Base-by-base conservation (phyloP, 345 rosid genomes). In the Melastoma malabathricum region DNA sequence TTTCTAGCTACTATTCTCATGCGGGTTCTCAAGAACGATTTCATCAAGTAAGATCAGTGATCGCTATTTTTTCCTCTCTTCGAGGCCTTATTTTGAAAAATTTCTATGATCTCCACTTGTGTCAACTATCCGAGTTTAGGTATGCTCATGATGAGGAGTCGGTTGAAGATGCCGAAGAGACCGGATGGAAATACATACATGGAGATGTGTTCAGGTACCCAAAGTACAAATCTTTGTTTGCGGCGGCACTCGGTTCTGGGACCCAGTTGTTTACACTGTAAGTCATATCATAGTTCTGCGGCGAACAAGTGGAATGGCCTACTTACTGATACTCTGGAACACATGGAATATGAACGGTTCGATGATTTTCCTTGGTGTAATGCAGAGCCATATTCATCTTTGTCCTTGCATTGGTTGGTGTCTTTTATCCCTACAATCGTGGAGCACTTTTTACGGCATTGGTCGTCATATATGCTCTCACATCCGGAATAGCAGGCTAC, bases 131-230 rank as follows among this genome's bases (percentile, higher is more conserved):
- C 52, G 44, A 0, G 7, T 20, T 25, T 50, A 84, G 93, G 77
- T 84, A 84, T 69, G 87, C 89, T 17, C 96, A 87, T 65, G 96
- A 87, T 64, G 96, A 87, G 72, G 96, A 87, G 71, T 75, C 89
- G 13, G 87, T 79, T 68, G 96, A 83, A 68, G 96, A 87, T 63
- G 89, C 79, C 61, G 96, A 87, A 54, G 96, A 86, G 70, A 83
- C 94, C 34, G 96, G 96, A 58, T 86, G 96, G 96, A 86, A 86
- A 61, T 81, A 86, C 75, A 86, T 86, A 52, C 96, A 86, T 47
- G 96, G 96, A 1, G 96, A 86, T 61, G 94, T 86, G 14, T 87
- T 87, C 59, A 71, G 96, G 15, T 87, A 73, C 65, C 96, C 96
- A 2, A 77, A 74, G 62, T 55, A 67, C 66, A 87, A 87, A 52